Conservation (phyloP, 2,329 filamentous ascomycete species). For the Raffaelea albimanens region DNA sequence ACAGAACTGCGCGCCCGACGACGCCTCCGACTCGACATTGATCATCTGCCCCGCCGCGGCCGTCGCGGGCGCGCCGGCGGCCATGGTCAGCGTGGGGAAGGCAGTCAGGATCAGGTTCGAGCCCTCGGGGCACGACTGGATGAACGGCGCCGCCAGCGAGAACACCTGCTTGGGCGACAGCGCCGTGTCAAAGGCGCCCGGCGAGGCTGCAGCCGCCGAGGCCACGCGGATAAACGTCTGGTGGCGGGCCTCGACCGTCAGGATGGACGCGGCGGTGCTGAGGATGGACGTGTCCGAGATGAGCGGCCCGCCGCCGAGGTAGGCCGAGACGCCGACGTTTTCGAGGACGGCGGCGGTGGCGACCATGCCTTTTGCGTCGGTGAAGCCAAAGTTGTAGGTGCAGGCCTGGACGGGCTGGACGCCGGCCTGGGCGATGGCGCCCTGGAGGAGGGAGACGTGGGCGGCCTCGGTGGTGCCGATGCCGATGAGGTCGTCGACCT, state of each 20-base stretch:
- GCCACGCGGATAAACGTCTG: conserved; percentile 62
- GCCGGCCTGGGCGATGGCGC: conserved; percentile 51
- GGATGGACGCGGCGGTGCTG: conserved; percentile 57
- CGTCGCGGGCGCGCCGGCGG: conserved; percentile 29
- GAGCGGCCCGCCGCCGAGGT: conserved; percentile 61
- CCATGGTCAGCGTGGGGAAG: conserved; percentile 50
- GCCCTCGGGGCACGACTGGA: conserved; percentile 57
- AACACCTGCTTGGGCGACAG: conserved; percentile 62
- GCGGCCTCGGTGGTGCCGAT: conserved; percentile 55
- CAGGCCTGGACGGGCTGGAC: conserved; percentile 59
- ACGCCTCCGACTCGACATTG: conserved; percentile 40
- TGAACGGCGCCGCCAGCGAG: conserved; percentile 65
- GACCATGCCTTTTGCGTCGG: conserved; percentile 57
- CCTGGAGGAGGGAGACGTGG: conserved; percentile 51
- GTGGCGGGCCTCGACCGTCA: conserved; percentile 65
- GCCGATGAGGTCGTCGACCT: conserved; percentile 50
- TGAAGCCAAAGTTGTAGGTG: conserved; percentile 63
- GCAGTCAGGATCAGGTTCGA: conserved; percentile 54
- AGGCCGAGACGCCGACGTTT: conserved; percentile 64
- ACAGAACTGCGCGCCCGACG: conserved; percentile 47
- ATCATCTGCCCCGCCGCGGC: conserved; percentile 32
- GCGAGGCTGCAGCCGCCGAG: conserved; percentile 47
- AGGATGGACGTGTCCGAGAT: conserved; percentile 52
- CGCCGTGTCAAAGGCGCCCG: conserved; percentile 61
- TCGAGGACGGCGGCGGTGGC: conserved; percentile 61